Evolutionary conservation across 805 yeast genomes (phyloP).

Genomic region (Scheffersomyces lignosus): DNA sequence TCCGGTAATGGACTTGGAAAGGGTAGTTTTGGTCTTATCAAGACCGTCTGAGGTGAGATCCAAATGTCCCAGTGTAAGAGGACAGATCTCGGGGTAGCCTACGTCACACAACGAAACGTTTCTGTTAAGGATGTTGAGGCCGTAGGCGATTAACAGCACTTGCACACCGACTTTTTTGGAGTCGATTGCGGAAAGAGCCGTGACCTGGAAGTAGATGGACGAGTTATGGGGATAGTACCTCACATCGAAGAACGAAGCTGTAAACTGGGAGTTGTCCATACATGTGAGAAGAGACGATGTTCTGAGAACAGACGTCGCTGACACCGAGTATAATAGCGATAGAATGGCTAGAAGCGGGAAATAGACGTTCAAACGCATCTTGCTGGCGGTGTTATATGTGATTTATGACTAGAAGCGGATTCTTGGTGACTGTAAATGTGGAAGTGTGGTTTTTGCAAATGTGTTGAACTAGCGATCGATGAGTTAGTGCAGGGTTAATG

Average conservation of each 20-base stretch:
- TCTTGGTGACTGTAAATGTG: too few species aligned
- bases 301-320: conserved; percentile 21
- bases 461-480: too few species aligned
- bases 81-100: conserved; percentile 56
- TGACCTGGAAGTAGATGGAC: conserved; percentile 63
- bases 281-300: conserved; percentile 83
- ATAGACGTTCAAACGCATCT: too few species aligned
- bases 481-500: too few species aligned
- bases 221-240: conserved; percentile 64
- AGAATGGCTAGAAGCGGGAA: too few species aligned
- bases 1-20: conserved; percentile 42
- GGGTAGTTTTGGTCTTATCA: conserved; percentile 42
- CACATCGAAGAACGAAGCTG: conserved; percentile 83
- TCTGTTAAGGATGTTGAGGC: conserved; percentile 59
- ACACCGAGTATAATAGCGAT: too few species aligned
- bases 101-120: conserved; percentile 66
- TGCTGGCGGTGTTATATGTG: too few species aligned
- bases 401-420: too few species aligned
- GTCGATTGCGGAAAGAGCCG: conserved; percentile 76
- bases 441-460: too few species aligned
- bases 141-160: conserved; percentile 73
- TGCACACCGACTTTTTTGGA: conserved; percentile 65
- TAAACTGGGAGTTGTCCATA: conserved; percentile 84
- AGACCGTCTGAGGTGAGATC: conserved; percentile 65
- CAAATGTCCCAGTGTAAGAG: conserved; percentile 83